Conservation (phyloP, 164 flowering plant species). For the Umbellularia californica region DNA sequence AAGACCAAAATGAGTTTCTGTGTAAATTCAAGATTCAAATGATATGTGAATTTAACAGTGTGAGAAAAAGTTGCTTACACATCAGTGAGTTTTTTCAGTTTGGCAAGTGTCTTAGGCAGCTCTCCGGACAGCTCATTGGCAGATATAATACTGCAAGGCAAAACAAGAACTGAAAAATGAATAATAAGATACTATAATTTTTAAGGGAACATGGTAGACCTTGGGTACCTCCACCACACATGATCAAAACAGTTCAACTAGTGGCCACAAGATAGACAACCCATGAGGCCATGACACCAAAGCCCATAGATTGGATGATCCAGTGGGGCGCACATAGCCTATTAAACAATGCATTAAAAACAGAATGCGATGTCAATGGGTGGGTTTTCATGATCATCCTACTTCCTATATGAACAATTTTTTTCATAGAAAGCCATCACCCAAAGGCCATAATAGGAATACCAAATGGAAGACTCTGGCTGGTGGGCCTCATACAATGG, state of each 20-base stretch:
- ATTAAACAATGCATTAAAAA: not conserved
- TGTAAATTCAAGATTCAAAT: not conserved
- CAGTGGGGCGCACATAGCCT: not conserved
- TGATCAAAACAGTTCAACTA: not conserved
- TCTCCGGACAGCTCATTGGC: slow-evolving; percentile 67
- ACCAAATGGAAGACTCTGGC: not conserved
- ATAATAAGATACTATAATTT: not conserved
- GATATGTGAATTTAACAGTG: not conserved
- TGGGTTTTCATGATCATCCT: not conserved
- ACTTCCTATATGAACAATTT: not conserved
- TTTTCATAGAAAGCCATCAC: not conserved
- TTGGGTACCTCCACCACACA: not conserved
- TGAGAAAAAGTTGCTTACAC: slow-evolving; percentile 41
- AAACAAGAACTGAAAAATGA: not conserved
- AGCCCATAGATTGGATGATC: not conserved
- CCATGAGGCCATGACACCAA: not conserved
- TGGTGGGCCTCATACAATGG: not conserved
- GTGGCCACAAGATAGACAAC: not conserved
- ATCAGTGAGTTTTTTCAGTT: slow-evolving; percentile 49
- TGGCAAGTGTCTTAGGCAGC: slow-evolving; percentile 49
- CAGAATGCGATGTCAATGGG: not conserved
- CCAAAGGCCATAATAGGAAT: not conserved
- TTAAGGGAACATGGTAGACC: not conserved
- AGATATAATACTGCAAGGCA: slow-evolving; percentile 38
- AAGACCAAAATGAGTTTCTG: not conserved